Conservation (phyloP, 768 basidiomycete genomes). For the Xanthoconium purpureum region DNA sequence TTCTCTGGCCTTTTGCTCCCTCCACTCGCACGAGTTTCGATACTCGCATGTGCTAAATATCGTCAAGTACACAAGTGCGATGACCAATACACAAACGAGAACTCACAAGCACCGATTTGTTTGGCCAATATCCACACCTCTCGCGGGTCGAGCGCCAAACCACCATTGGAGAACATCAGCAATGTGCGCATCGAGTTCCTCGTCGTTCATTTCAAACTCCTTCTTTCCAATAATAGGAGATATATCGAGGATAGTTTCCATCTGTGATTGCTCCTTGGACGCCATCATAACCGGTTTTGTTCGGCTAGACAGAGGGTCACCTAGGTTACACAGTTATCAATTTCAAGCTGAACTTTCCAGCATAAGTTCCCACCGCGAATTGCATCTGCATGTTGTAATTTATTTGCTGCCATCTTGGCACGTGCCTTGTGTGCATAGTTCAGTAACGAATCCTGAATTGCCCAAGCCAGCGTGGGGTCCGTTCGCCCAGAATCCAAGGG, state of each 20-base stretch:
- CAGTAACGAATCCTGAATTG: conserved; percentile 29
- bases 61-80: not conserved
- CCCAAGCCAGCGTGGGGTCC: conserved; percentile 29
- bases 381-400: not conserved
- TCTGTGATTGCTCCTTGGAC: not conserved
- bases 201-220: conserved; percentile 52
- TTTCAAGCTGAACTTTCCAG: not conserved
- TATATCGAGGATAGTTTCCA: not conserved
- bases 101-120: conserved; percentile 67
- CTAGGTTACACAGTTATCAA: conserved; percentile 7
- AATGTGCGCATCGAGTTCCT: conserved; percentile 52
- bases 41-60: conserved; percentile 67
- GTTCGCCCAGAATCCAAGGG: conserved; percentile 2
- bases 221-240: conserved; percentile 63
- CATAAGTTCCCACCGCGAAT: conserved; percentile 9
- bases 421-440: conserved; percentile 8
- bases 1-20: conserved; percentile 48
- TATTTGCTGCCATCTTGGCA: not conserved
- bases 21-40: conserved; percentile 75
- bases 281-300: not conserved
- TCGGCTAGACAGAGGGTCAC: not conserved
- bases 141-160: conserved; percentile 63
- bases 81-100: not conserved
- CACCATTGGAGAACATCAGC: conserved; percentile 66
- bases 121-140: conserved; percentile 64